Percentiles rank a stretch among this genome's conserved stretches.
Evolutionary conservation across 2,329 filamentous ascomycete species (phyloP).

Genomic region (Alternaria sp.): DNA sequence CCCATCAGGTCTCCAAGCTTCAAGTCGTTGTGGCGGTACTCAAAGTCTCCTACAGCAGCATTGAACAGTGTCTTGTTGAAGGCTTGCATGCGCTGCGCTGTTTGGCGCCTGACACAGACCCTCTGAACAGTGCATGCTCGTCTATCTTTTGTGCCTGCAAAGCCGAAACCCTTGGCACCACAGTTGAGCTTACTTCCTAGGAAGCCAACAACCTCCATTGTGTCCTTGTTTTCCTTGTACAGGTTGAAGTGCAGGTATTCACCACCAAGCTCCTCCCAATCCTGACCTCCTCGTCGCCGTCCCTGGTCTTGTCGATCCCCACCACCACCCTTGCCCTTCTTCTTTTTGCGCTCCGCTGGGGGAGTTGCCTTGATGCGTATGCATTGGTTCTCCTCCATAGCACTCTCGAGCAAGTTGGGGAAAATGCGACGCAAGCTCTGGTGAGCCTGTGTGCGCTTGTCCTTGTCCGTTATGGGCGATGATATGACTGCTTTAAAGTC

Average conservation of each 20-base stretch:
- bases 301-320: constrained; percentile 35
- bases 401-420: constrained; percentile 77
- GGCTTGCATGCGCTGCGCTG: constrained; percentile 69
- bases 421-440: constrained; percentile 80
- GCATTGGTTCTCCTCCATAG: constrained; percentile 74
- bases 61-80: constrained; percentile 70
- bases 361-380: constrained; percentile 65
- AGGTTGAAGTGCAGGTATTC: constrained; percentile 90
- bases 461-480: constrained; percentile 66
- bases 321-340: constrained; percentile 34
- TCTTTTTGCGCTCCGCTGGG: constrained; percentile 48
- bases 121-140: constrained; percentile 87
- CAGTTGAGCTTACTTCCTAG: constrained; percentile 77
- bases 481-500: constrained; percentile 65
- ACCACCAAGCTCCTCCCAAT: constrained; percentile 74
- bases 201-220: constrained; percentile 86
- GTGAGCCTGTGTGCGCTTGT: constrained; percentile 70
- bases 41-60: constrained; percentile 79
- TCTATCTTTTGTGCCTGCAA: constrained; percentile 91
- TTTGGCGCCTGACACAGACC: constrained; percentile 71
- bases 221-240: constrained; percentile 97
- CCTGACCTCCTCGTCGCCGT: constrained; percentile 49
- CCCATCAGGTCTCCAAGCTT: constrained; percentile 85
- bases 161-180: constrained; percentile 73
- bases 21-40: constrained; percentile 75